Percentiles rank a stretch among this genome's conserved stretches.
These are phyloP conservation scores for Carex pumila DNA, from an alignment of 176 grass and related monocot genomes.

Conservation along the genomic window DNA sequence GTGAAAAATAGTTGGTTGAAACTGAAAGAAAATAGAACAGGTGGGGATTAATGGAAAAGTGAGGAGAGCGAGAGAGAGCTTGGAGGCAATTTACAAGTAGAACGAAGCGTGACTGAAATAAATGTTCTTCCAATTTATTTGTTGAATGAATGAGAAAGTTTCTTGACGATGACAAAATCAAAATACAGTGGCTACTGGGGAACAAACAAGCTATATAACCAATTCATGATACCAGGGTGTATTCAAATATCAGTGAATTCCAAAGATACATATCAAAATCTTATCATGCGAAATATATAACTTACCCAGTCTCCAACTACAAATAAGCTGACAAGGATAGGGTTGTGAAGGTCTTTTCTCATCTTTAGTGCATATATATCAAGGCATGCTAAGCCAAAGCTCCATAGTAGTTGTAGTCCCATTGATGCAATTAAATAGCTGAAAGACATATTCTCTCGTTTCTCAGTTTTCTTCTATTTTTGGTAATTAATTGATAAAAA, in stretches of 20 bases:
- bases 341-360: slow-evolving; percentile 59
- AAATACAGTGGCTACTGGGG: not conserved
- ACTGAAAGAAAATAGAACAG: not conserved
- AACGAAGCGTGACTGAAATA: not conserved
- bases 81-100: not conserved
- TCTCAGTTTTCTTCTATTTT: slow-evolving; percentile 9
- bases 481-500: not conserved
- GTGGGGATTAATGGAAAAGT: not conserved
- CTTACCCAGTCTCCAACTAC: slow-evolving; percentile 95
- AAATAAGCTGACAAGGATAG: slow-evolving; percentile 79
- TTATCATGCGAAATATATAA: not conserved
- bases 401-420: slow-evolving; percentile 86
- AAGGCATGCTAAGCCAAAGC: slow-evolving; percentile 77
- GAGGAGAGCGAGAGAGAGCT: not conserved
- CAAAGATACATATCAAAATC: not conserved
- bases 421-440: slow-evolving; percentile 92
- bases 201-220: not conserved
- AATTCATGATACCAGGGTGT: not conserved
- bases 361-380: slow-evolving; percentile 62
- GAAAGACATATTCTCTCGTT: slow-evolving; percentile 18
- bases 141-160: not conserved
- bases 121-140: not conserved
- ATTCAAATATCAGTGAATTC: not conserved
- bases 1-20: not conserved
- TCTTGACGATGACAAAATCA: not conserved